Conservation (phyloP, 2,329 filamentous ascomycete genomes). For the Monosporascus sp. region DNA sequence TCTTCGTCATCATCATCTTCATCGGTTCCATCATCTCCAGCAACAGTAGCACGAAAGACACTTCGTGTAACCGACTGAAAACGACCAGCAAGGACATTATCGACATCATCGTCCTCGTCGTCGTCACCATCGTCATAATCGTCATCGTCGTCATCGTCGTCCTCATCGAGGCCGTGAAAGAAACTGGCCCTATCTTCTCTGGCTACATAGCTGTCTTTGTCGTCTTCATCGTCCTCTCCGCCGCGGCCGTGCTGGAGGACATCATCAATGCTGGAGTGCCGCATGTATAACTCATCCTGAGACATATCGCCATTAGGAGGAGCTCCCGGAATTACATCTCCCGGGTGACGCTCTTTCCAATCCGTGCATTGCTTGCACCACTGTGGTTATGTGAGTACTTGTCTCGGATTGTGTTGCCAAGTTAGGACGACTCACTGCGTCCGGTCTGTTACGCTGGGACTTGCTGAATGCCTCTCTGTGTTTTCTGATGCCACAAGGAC, state of each 20-base stretch:
- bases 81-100: constrained; percentile 3
- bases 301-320: constrained; percentile 13
- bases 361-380: constrained; percentile 30
- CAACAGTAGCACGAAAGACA: neutral
- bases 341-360: constrained; percentile 23
- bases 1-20: neutral
- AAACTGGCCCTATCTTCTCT: no score
- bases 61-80: neutral
- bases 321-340: constrained; percentile 15
- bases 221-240: neutral
- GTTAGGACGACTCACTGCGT: constrained; percentile 20
- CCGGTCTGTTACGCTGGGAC: constrained; percentile 21
- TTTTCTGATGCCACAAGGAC: constrained; percentile 26
- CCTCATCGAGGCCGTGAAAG: neutral
- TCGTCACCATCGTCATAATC: constrained; percentile 1
- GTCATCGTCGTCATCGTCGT: neutral
- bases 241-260: neutral
- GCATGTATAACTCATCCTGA: neutral
- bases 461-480: constrained; percentile 27
- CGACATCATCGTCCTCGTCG: constrained; percentile 4
- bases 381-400: constrained; percentile 13
- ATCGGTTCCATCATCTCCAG: constrained; percentile 1
- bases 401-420: neutral
- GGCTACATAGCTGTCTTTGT: neutral
- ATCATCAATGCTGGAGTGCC: no score